Base-by-base conservation (phyloP, 176 grass and related monocot genomes). In the Cenchrus americanus region DNA sequence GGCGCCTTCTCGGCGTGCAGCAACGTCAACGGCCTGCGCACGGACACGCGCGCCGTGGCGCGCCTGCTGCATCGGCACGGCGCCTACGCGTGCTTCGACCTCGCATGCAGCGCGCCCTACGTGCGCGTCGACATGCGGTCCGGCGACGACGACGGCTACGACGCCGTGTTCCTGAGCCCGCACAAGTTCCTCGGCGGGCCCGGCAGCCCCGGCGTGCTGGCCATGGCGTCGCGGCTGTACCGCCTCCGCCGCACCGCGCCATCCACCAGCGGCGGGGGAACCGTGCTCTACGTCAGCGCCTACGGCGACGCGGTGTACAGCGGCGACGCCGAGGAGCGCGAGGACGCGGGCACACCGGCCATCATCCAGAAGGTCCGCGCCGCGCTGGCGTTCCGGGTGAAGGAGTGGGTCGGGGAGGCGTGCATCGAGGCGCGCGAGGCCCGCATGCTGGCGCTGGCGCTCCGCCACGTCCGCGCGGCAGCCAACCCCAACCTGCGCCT, bases 111-210 rank as follows among this genome's bases (percentile, higher is more conserved):
- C 88, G 93, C 75, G 32, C 93, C 93, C 1, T 92, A 92, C 86
- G 90, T 79, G 19, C 71, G 88, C 77, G 62, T 94, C 44, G 91
- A 97, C 50, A 97, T 97, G 89, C 80, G 76, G 34, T 88, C 89
- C 7, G 91, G 66, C 2, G 87, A 86, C 0, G 54, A 76, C 11
- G 91, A 94, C 26, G 94, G 94, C 2, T 97, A 97, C 44, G 94
- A 97, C 77, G 91, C 94, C 22, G 83, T 97, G 19, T 92, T 92
- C 72, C 66, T 97, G 14, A 97, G 94, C 79, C 79, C 89, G 21
- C 94, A 97, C 73, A 97, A 97, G 83, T 97, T 97, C 66, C 70
- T 92, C 6, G 94, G 87, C 0, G 94, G 94, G 10, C 94, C 94
- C 0, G 91, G 91, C 7, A 90, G 84, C 69, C 81, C 94, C 0